These are phyloP conservation scores for Saccharomycopsis hybrid DNA, from an alignment of 1,139 yeast species.

Conservation along the genomic window DNA sequence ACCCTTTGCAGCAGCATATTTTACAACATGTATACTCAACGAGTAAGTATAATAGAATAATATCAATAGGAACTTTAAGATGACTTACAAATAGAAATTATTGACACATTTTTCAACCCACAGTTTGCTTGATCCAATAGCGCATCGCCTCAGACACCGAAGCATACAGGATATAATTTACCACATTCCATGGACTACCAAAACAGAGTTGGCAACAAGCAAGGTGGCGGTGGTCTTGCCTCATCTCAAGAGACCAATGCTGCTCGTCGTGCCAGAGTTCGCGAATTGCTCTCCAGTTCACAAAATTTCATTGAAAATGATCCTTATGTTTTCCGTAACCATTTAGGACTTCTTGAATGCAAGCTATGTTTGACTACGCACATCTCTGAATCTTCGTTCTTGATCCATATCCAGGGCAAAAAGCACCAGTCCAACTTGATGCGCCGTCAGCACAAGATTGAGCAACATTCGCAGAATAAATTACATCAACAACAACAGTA, in stretches of 20 bases:
- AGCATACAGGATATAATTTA: no score
- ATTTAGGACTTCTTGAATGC: conserved; percentile 71
- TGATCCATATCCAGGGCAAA: conserved; percentile 73
- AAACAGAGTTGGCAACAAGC: conserved; percentile 51
- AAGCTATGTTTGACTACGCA: conserved; percentile 71
- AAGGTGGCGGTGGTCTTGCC: conserved; percentile 71
- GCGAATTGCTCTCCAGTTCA: conserved; percentile 56
- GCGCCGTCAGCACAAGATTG: conserved; percentile 34
- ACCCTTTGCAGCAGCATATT: no score
- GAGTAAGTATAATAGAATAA: no score
- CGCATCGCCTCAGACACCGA: no score
- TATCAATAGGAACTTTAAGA: no score
- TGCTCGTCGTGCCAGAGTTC: conserved; percentile 56
- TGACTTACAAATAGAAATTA: no score
- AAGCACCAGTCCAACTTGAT: conserved; percentile 69
- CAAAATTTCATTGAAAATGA: conserved; percentile 53
- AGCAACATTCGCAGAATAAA: conserved; percentile 23
- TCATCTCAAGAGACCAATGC: conserved; percentile 60
- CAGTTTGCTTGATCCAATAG: no score
- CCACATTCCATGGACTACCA: conserved; percentile 43
- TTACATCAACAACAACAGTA: conserved; percentile 30
- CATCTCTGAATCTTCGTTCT: conserved; percentile 65
- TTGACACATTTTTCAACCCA: no score
- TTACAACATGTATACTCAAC: no score
- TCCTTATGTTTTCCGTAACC: conserved; percentile 73